Evolutionary conservation across 2,329 filamentous ascomycete genomes (phyloP).

Genomic region (Blastomyces gilchristii): DNA sequence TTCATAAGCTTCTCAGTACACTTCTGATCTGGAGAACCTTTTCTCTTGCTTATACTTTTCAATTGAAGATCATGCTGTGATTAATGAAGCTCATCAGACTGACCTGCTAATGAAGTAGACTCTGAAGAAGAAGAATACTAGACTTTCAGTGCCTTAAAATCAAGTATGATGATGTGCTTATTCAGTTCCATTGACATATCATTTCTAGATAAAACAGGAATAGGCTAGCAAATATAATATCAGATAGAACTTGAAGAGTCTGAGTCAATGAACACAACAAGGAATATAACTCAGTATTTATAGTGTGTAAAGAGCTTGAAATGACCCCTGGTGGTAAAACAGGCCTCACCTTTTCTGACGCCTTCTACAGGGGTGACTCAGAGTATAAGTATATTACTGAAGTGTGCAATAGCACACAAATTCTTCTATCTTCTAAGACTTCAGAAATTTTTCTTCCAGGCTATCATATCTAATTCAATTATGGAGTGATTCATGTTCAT

Average conservation of each 20-base stretch:
- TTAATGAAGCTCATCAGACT: neutral
- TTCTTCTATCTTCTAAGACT: neutral
- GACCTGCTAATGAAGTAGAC: neutral
- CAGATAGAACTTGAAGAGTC: neutral
- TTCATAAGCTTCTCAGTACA: neutral
- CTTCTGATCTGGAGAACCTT: neutral
- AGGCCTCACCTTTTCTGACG: neutral
- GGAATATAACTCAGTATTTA: neutral
- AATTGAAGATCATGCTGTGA: neutral
- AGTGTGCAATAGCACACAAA: neutral
- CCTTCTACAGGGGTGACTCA: neutral
- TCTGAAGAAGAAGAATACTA: neutral
- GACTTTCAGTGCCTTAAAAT: neutral
- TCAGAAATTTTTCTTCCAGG: neutral
- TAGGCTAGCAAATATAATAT: neutral
- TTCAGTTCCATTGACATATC: neutral
- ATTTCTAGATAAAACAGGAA: neutral
- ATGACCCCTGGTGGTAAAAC: neutral
- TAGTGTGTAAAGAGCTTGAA: neutral
- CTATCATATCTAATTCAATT: constrained; percentile 7
- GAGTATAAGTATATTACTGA: neutral
- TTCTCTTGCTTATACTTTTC: neutral
- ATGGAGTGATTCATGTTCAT: constrained; percentile 15
- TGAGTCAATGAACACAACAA: neutral
- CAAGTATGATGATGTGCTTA: neutral